Percentiles rank a stretch among this genome's conserved stretches.
These are phyloP conservation scores for Ophiostoma australiae DNA, from an alignment of 2,329 filamentous ascomycete species.

Conservation along the genomic window DNA sequence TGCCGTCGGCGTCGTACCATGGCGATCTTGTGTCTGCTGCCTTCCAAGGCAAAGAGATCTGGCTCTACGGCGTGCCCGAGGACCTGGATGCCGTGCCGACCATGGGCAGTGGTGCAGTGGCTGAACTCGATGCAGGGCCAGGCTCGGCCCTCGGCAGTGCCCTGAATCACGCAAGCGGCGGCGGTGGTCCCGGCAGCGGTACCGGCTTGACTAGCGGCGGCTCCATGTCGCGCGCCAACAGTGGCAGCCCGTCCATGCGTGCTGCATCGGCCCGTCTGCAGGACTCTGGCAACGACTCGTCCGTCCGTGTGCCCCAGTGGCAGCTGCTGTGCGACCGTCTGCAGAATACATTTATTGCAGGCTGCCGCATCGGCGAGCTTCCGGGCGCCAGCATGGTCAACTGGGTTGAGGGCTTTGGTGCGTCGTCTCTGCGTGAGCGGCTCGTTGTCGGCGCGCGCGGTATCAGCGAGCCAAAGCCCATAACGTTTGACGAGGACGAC, in stretches of 20 bases:
- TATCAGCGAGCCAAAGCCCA: slow-evolving; percentile 52
- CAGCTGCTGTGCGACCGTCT: slow-evolving; percentile 62
- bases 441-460: slow-evolving; percentile 70
- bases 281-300: slow-evolving; percentile 34
- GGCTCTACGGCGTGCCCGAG: slow-evolving; percentile 74
- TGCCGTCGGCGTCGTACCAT: slow-evolving; percentile 62
- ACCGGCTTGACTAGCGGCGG: slow-evolving; percentile 10
- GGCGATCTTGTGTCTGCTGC: slow-evolving; percentile 70
- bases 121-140: neutral
- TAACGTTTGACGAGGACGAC: slow-evolving; percentile 61
- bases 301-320: slow-evolving; percentile 56
- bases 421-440: slow-evolving; percentile 47
- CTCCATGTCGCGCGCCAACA: slow-evolving; percentile 37
- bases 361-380: slow-evolving; percentile 60
- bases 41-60: slow-evolving; percentile 67
- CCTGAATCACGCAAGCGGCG: neutral
- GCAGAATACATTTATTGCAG: slow-evolving; percentile 66
- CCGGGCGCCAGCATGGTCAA: slow-evolving; percentile 63
- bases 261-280: slow-evolving; percentile 37
- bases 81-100: slow-evolving; percentile 61
- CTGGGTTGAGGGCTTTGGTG: slow-evolving; percentile 60
- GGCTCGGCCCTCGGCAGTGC: neutral
- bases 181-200: neutral
- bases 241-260: slow-evolving; percentile 39
- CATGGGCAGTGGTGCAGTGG: slow-evolving; percentile 6